Base-by-base conservation (phyloP, 805 yeast genomes). In the Candida sonorensis region DNA sequence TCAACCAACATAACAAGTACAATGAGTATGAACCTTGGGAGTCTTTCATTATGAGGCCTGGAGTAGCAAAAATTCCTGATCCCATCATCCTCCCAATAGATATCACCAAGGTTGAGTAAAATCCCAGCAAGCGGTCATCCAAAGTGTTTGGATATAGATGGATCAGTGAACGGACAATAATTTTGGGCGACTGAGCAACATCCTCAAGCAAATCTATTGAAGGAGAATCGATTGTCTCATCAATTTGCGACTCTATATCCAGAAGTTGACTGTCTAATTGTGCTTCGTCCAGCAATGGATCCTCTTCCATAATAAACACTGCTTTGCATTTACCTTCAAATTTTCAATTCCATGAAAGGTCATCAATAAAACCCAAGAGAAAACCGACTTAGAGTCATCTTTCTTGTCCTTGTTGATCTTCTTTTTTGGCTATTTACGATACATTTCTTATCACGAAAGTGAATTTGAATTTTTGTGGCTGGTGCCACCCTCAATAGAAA, bases 21-120 rank as follows among this genome's bases (percentile, higher is more conserved):
- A 76, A 43, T 13, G 65, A 50, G 4, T 72, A 67, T 10, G 80
- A 76, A 18, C 81, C 74, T 29, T 82, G 83, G 45, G 73, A 67
- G 40, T 76, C 77, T 20, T 61, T 64, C 42, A 69, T 71, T 26
- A 79, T 69, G 6, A 75, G 71, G 18, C 81, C 69, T 0, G 85
- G 78, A 0, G 77, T 67, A 7, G 84, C 76, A 59, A 80, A 75
- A 7, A 80, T 77, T 1, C 86, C 86, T 1, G 83, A 75, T 0
- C 87, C 86, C 9, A 79, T 55, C 30, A 79, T 78, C 33, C 84
- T 57, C 2, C 82, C 72, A 5, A 79, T 66, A 49, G 77, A 78
- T 15, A 78, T 43, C 8, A 77, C 62, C 23, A 74, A 61, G 0
- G 82, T 76, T 9, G 84, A 75, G 43, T 69, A 77, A 2, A 77